Percentiles rank a stretch among this genome's conserved stretches.
These are phyloP conservation scores for Leptographium wingfieldii DNA, from an alignment of 2,329 filamentous ascomycete genomes.

Conservation along the genomic window DNA sequence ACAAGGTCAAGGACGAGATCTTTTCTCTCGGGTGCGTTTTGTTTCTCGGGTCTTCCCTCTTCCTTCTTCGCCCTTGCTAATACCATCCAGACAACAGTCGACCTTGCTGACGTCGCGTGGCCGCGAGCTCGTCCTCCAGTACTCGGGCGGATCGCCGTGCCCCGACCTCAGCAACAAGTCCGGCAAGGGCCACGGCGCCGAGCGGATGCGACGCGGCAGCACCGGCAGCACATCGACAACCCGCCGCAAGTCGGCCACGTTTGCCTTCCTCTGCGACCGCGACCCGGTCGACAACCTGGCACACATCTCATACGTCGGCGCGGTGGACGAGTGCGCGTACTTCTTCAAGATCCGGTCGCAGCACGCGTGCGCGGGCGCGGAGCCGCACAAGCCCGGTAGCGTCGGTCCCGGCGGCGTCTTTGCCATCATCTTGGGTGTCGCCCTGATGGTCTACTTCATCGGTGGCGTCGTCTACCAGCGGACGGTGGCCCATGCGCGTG, in stretches of 20 bases:
- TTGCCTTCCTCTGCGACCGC: constrained; percentile 86
- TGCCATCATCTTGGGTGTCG: constrained; percentile 66
- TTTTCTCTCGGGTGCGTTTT: constrained; percentile 63
- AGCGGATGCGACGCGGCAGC: not conserved
- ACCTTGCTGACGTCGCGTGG: constrained; percentile 46
- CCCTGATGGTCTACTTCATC: constrained; percentile 76
- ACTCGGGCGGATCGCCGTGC: constrained; percentile 65
- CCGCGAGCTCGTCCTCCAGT: constrained; percentile 64
- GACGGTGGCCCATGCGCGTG: constrained; percentile 84
- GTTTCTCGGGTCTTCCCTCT: not conserved
- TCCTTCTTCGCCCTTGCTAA: not conserved
- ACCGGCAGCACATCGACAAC: constrained; percentile 20
- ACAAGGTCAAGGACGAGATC: constrained; percentile 49
- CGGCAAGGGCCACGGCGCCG: constrained; percentile 15
- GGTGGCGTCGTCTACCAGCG: constrained; percentile 94
- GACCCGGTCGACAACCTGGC: constrained; percentile 59
- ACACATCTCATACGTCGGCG: constrained; percentile 71
- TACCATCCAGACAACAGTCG: constrained; percentile 36
- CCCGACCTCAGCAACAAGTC: constrained; percentile 28
- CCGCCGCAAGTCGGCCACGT: constrained; percentile 65
- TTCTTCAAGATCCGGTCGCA: constrained; percentile 86
- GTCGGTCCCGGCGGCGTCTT: constrained; percentile 67
- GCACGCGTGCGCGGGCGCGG: constrained; percentile 60
- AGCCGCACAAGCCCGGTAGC: constrained; percentile 60
- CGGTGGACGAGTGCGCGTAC: constrained; percentile 86